Percentiles rank a stretch among this genome's conserved stretches.
Conservation (phyloP, 441 rosid genomes). For the Populus hybrid region DNA sequence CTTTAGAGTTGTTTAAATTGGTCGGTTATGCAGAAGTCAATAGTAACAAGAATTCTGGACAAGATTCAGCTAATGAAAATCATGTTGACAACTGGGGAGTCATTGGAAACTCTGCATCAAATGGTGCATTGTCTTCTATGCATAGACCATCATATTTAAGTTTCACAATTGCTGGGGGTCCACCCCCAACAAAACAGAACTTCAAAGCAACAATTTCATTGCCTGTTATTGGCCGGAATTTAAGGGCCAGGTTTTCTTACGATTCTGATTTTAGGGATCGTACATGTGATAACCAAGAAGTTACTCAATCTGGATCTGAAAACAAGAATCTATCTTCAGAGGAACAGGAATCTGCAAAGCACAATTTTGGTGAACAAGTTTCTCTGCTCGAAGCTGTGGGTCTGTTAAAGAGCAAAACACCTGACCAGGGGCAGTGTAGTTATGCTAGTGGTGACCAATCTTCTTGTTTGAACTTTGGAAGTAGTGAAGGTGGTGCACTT, state of each 20-base stretch:
- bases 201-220: slow-evolving; percentile 82
- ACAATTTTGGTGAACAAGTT: slow-evolving; percentile 27
- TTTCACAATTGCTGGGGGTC: slow-evolving; percentile 94
- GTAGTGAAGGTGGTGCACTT: slow-evolving; percentile 20
- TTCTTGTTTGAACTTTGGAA: slow-evolving; percentile 21
- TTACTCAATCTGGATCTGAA: slow-evolving; percentile 24
- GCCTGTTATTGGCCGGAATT: slow-evolving; percentile 71
- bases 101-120: slow-evolving; percentile 25
- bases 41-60: slow-evolving; percentile 28
- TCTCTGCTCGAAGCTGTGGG: slow-evolving; percentile 28
- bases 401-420: slow-evolving; percentile 13
- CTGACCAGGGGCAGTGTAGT: slow-evolving; percentile 25
- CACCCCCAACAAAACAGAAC: slow-evolving; percentile 77
- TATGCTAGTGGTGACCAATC: slow-evolving; percentile 21
- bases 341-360: slow-evolving; percentile 17
- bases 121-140: slow-evolving; percentile 3
- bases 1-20: slow-evolving; percentile 73
- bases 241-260: slow-evolving; percentile 69
- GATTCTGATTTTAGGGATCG: slow-evolving; percentile 53
- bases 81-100: slow-evolving; percentile 14
- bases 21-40: slow-evolving; percentile 56
- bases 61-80: slow-evolving; percentile 28
- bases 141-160: too few species aligned
- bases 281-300: slow-evolving; percentile 30
- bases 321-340: slow-evolving; percentile 21